Evolutionary conservation across 208 protist genomes (phyloP).

Genomic region (Crithidia sp.): DNA sequence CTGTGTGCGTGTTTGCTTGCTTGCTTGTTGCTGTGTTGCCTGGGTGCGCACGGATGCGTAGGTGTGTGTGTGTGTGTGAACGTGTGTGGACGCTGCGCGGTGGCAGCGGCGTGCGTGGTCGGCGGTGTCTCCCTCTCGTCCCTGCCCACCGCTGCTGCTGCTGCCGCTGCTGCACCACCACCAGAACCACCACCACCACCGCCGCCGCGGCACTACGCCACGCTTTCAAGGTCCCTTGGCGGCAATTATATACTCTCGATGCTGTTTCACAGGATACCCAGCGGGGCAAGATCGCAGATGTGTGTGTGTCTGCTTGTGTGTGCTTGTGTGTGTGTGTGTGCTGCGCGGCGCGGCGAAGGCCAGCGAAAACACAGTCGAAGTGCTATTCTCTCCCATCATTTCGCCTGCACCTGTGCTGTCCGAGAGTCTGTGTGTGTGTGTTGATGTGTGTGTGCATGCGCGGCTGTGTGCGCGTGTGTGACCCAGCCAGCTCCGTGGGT

Average conservation of each 20-base stretch:
- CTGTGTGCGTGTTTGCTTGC: too few species aligned
- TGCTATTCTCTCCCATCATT: constrained; percentile 26
- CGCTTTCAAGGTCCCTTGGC: constrained; percentile 39
- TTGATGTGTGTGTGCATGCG: constrained; percentile 5
- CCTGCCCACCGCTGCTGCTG: too few species aligned
- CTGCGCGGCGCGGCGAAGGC: background rate
- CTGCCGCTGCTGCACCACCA: too few species aligned
- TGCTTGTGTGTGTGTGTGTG: constrained; percentile 5
- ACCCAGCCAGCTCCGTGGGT: constrained; percentile 24
- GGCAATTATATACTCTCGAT: constrained; percentile 37
- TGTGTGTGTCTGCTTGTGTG: background rate
- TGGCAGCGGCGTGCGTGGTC: background rate
- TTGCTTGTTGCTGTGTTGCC: too few species aligned
- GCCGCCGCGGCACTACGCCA: background rate
- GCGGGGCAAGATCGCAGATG: constrained; percentile 32
- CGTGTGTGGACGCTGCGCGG: background rate
- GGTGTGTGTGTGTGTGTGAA: too few species aligned
- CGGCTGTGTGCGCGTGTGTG: background rate
- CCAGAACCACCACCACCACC: too few species aligned
- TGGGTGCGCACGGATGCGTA: too few species aligned
- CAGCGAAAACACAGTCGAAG: constrained; percentile 40
- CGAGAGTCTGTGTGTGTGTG: constrained; percentile 13
- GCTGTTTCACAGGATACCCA: constrained; percentile 48
- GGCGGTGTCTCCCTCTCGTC: too few species aligned
- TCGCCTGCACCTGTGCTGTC: constrained; percentile 40